Evolutionary conservation across 148 eudicot species (phyloP).

Genomic region (Camellia sinensis): DNA sequence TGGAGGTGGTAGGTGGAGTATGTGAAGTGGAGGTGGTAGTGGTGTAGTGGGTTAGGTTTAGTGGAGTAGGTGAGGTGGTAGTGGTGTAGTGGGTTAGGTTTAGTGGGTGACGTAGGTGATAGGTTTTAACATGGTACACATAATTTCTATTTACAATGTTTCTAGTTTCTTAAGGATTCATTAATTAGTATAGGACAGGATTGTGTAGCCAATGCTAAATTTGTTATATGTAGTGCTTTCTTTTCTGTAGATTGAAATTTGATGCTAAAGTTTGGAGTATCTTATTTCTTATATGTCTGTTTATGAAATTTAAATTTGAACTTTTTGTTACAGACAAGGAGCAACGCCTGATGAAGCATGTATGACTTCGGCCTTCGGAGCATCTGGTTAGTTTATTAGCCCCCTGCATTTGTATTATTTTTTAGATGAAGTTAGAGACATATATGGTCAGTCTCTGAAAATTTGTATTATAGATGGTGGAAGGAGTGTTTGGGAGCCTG

Average conservation of each 20-base stretch:
- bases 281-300: not conserved
- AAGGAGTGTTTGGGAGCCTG: constrained; percentile 67
- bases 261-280: not conserved
- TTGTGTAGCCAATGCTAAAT: not conserved
- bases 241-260: not conserved
- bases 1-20: too few relatives aligned
- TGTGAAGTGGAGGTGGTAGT: too few relatives aligned
- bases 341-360: constrained; percentile 85
- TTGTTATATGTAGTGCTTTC: not conserved
- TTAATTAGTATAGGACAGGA: not conserved
- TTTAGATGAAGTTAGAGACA: not conserved
- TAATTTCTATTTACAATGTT: not conserved
- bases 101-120: too few relatives aligned
- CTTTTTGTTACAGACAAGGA: constrained; percentile 73
- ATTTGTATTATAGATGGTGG: constrained; percentile 53
- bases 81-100: too few relatives aligned
- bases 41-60: too few relatives aligned
- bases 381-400: constrained; percentile 54
- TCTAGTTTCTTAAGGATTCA: not conserved
- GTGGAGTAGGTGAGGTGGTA: too few relatives aligned
- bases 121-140: too few relatives aligned
- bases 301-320: not conserved
- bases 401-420: constrained; percentile 5
- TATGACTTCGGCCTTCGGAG: constrained; percentile 88
- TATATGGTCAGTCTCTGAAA: constrained; percentile 8